Evolutionary conservation across 371 early-diverging fungal genomes (phyloP).

Genomic region (Mortierella sp.): DNA sequence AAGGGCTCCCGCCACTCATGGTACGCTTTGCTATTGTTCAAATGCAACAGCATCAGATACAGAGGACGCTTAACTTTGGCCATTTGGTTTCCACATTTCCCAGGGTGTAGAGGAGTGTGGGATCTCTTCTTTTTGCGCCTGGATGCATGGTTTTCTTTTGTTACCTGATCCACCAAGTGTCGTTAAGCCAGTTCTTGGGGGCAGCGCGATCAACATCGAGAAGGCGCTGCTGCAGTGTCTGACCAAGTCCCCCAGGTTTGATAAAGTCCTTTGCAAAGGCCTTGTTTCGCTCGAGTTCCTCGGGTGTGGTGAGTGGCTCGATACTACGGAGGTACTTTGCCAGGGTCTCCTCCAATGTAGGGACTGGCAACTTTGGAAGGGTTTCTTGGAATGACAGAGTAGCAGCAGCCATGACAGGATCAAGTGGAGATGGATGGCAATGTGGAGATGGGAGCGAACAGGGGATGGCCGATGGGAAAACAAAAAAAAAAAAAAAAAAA

Average conservation of each 20-base stretch:
- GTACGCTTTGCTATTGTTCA: slow-evolving; percentile 71
- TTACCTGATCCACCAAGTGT: slow-evolving; percentile 87
- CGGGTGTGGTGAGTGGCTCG: slow-evolving; percentile 55
- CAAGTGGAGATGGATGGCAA: neutral
- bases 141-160: too few relatives aligned
- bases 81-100: too few relatives aligned
- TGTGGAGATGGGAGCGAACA: neutral
- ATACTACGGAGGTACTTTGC: slow-evolving; percentile 60
- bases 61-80: too few relatives aligned
- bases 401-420: slow-evolving; percentile 7
- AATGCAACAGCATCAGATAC: neutral
- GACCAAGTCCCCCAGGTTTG: slow-evolving; percentile 59
- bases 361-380: slow-evolving; percentile 69
- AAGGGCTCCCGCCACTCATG: slow-evolving; percentile 90
- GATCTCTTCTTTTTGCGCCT: too few relatives aligned
- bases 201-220: slow-evolving; percentile 69
- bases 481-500: neutral
- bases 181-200: slow-evolving; percentile 88
- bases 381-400: slow-evolving; percentile 48
- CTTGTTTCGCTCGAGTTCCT: slow-evolving; percentile 55
- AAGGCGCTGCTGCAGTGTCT: slow-evolving; percentile 66
- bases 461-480: neutral
- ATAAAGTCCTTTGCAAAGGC: slow-evolving; percentile 57
- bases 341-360: slow-evolving; percentile 61
- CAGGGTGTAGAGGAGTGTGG: too few relatives aligned